Evolutionary conservation across 2,329 filamentous ascomycete genomes (phyloP).

Genomic region (Fusarium albosuccineum): DNA sequence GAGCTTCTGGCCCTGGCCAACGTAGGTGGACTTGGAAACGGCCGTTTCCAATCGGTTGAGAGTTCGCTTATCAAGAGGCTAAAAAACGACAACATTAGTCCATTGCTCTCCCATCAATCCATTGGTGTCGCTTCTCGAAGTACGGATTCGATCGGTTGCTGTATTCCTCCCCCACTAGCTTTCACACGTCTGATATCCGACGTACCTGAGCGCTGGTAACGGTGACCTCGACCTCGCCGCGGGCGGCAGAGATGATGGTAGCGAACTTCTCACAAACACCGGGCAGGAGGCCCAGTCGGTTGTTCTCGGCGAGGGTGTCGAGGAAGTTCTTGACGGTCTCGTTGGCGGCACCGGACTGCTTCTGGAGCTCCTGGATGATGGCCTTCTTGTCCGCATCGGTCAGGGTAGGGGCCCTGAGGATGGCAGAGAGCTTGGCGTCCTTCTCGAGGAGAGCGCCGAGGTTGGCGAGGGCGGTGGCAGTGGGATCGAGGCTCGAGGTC

Average conservation of each 20-base stretch:
- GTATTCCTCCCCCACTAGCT: neutral
- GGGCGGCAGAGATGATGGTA: conserved; percentile 87
- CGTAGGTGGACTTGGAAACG: conserved; percentile 89
- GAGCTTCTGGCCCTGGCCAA: conserved; percentile 94
- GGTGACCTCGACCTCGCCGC: conserved; percentile 92
- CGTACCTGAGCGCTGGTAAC: conserved; percentile 91
- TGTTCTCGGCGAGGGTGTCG: conserved; percentile 91
- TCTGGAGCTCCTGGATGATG: conserved; percentile 89
- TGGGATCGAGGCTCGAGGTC: conserved; percentile 85
- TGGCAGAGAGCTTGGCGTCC: conserved; percentile 82
- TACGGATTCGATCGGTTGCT: neutral
- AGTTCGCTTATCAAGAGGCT: conserved; percentile 90
- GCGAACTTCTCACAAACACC: conserved; percentile 89
- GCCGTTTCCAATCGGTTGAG: conserved; percentile 88
- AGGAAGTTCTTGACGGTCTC: conserved; percentile 96
- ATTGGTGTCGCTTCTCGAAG: conserved; percentile 4
- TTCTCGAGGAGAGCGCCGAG: conserved; percentile 81
- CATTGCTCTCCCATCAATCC: conserved; percentile 16
- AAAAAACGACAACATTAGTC: conserved; percentile 36
- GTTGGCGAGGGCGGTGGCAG: conserved; percentile 81
- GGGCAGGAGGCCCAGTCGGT: conserved; percentile 86
- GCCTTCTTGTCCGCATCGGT: conserved; percentile 82
- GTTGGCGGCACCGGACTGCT: conserved; percentile 80
- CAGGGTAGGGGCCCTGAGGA: conserved; percentile 87
- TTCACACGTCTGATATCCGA: conserved; percentile 6